Percentiles rank a stretch among this genome's conserved stretches.
Conservation (phyloP, 83 land plant genomes). For the Isoetes engelmannii region DNA sequence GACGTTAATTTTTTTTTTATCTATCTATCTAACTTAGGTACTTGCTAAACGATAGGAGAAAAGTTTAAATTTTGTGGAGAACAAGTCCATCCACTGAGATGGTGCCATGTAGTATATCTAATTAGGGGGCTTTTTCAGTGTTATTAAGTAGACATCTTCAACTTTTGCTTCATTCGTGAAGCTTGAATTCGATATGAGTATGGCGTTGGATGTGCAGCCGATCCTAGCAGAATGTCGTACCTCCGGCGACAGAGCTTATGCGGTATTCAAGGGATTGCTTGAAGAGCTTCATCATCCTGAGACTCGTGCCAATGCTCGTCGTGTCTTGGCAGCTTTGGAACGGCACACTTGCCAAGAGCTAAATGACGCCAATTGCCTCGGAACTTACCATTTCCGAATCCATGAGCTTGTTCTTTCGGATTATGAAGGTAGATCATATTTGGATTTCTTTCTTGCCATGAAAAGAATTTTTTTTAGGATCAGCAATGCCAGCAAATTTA, state of each 20-base stretch:
- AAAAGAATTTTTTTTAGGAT: background rate
- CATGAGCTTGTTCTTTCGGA: slow-evolving; percentile 59
- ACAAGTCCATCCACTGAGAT: too few relatives aligned
- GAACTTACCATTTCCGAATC: slow-evolving; percentile 62
- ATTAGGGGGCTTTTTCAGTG: too few relatives aligned
- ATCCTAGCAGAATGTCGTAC: slow-evolving; percentile 61
- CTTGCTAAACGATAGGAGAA: too few relatives aligned
- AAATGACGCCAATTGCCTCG: slow-evolving; percentile 39
- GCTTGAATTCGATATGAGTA: slow-evolving; percentile 6
- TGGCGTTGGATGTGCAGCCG: slow-evolving; percentile 31
- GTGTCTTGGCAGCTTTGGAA: slow-evolving; percentile 55
- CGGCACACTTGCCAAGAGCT: slow-evolving; percentile 30
- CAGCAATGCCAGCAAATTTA: background rate
- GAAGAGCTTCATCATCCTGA: slow-evolving; percentile 54
- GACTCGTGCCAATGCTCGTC: slow-evolving; percentile 48
- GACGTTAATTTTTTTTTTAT: too few relatives aligned
- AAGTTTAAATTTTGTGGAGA: too few relatives aligned
- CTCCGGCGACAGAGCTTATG: slow-evolving; percentile 76
- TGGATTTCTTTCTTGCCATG: background rate
- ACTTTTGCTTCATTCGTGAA: too few relatives aligned
- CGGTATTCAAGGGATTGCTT: slow-evolving; percentile 51
- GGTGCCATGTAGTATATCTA: too few relatives aligned
- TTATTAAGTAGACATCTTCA: too few relatives aligned
- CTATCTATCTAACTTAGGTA: too few relatives aligned
- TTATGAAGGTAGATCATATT: slow-evolving; percentile 44